Conservation (phyloP, 306 rosid species). For the Ochetophila trinervis region DNA sequence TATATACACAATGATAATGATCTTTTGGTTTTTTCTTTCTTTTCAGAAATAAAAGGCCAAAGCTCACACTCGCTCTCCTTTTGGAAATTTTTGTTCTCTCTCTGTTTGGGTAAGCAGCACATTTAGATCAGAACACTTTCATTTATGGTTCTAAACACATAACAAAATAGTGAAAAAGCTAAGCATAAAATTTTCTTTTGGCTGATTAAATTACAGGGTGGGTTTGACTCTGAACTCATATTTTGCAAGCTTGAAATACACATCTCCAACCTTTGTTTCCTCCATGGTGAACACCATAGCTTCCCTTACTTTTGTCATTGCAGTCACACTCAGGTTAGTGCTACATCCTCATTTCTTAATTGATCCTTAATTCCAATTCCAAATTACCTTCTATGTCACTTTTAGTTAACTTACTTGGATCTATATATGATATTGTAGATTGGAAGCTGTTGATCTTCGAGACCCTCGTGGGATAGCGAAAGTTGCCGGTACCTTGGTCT, state of each 20-base stretch:
- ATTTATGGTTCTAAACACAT: not conserved
- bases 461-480: conserved; percentile 57
- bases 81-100: conserved; percentile 77
- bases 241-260: conserved; percentile 73
- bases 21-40: not conserved
- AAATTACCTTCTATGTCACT: not conserved
- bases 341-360: not conserved
- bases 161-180: not conserved
- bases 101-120: conserved; percentile 57
- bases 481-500: conserved; percentile 60
- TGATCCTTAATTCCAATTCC: not conserved
- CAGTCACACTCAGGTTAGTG: conserved; percentile 52
- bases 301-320: conserved; percentile 72
- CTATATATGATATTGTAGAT: conserved; percentile 27
- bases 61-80: conserved; percentile 52
- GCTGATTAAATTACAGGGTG: conserved; percentile 50
- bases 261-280: conserved; percentile 74
- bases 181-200: not conserved
- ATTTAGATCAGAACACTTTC: not conserved
- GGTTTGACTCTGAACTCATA: conserved; percentile 59
- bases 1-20: not conserved
- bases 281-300: conserved; percentile 67
- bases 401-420: not conserved
- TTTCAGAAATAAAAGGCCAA: conserved; percentile 63
- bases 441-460: conserved; percentile 49